Base-by-base conservation (phyloP, 2,329 filamentous ascomycete genomes). In the Fusarium pseudonygamai region DNA sequence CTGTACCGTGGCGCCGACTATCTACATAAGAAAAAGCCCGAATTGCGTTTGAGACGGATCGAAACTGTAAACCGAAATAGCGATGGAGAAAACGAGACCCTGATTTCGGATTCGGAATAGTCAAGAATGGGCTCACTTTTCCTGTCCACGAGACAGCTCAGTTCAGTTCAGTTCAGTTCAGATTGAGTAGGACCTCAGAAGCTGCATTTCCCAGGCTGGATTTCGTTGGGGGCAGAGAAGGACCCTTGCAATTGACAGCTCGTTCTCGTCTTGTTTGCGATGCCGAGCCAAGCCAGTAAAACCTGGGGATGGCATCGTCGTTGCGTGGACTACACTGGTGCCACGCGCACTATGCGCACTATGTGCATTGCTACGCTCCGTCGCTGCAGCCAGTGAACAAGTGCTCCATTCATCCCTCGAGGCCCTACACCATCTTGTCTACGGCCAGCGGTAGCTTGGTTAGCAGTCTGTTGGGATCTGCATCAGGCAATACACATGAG, bases 281-380 rank as follows among this genome's bases (percentile, higher is more conserved):
- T 67, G 39, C 61, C 49, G 56, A 69, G 64, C 71, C 60, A 69
- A 64, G 65, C 69, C 65, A 73, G 70, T 68, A 68, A 73, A 73
- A 73, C 49, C 71, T 73, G 71, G 71, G 71, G 71, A 63, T 64
- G 63, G 73, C 57, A 63, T 72, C 60, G 64, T 49, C 57, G 39
- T 46, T 69, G 56, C 59, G 55, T 45, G 64, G n/a, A 30, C 36
- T 37, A n/a, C 36, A 78, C 69, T 75, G 76, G 75, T 75, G 76
- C 76, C 76, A 78, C 76, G 76, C 75, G 74, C 64, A 62, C 66
- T 72, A 65, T 72, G 57, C 56, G 65, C 64, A 69, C 71, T 74
- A 65, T 72, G 69, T 55, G 57, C 52, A 59, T 42, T 72, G 52
- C 50, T 47, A 60, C 69, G 69, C 64, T 64, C 66, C 39, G 34